Evolutionary conservation across 2,329 filamentous ascomycete species (phyloP).

Genomic region (Helminthosporium solani): DNA sequence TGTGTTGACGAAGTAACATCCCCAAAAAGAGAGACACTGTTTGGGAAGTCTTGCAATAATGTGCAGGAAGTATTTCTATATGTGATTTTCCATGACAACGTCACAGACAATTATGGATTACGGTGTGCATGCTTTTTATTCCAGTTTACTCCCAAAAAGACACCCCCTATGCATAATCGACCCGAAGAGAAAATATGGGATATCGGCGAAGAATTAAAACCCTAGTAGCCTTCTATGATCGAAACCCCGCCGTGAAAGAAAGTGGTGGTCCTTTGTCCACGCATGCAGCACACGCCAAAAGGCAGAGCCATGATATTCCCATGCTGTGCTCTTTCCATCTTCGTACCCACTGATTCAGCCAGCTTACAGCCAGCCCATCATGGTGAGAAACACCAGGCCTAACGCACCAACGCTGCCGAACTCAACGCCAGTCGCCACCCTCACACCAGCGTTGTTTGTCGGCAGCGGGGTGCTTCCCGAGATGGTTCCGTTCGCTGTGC

Average conservation of each 20-base stretch:
- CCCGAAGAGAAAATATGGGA: slow-evolving; percentile 1
- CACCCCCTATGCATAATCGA: background rate
- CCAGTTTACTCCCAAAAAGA: background rate
- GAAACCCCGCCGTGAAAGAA: background rate
- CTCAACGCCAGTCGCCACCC: background rate
- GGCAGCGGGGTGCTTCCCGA: background rate
- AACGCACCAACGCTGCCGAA: background rate
- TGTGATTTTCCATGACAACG: background rate
- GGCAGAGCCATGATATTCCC: background rate
- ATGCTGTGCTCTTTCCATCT: background rate
- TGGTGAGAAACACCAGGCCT: background rate
- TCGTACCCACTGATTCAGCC: background rate
- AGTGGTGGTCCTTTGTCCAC: background rate
- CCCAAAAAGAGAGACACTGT: no score
- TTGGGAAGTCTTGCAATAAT: no score
- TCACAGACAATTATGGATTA: background rate
- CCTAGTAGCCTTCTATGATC: background rate
- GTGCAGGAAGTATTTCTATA: background rate
- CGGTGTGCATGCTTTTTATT: background rate
- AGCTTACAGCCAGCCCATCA: slow-evolving; percentile 1
- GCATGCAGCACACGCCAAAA: background rate
- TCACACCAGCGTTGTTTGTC: background rate
- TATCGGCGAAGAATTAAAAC: slow-evolving; percentile 1
- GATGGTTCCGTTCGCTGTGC: background rate
- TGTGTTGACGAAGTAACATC: no score